Evolutionary conservation across 805 yeast genomes (phyloP), one percentile per base, ranked within the genome.

Genomic region (Zygoascus ofunaensis): DNA sequence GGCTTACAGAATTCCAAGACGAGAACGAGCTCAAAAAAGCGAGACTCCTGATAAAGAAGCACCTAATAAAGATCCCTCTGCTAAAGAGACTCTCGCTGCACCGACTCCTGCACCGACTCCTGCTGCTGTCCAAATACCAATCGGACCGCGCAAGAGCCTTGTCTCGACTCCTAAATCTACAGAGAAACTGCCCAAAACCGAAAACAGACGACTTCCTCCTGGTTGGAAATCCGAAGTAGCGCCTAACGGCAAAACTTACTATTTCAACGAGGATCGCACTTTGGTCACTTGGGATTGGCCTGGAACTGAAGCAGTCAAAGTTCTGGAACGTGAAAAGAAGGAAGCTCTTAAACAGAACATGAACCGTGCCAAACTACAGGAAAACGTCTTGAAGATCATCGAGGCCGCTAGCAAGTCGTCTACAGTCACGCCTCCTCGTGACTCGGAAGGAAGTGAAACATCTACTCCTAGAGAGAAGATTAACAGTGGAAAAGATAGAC

Each of bases 1-100:
- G 74, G 89, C 87, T n/a, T 84, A 81, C 57, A 74, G 92, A 37
- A 89, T 90, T 42, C 89, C 94, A 1, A 80, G 89, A 54, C 71
- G 71, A 34, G 63, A 58, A 34, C 47, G 56, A 5, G 49, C 44
- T 2, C 32, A n/a, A 26, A 4, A 26, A 26, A 26, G 30, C 12
- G 30, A 26, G 30, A 50, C 39, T 35, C 38, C 37, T 30, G 43
- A 18, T 15, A 42, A 34, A 35, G 21, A 40, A 14, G 28, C 45
- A 17, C 43, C 49, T 14, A 7, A 7, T 8, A 26, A 26, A 26
- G 30, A 26, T 26, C 7, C 30, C 12, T 8, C 30, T 26, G 30
- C 30, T 26, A 7, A 7, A 8, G 12, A 12, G 12, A 7, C 30
- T 8, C 30, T 12, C 10, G 7, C 30, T 26, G 30, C 10, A 8